Evolutionary conservation across 306 rosid genomes (phyloP).

Genomic region (Quercus suber): DNA sequence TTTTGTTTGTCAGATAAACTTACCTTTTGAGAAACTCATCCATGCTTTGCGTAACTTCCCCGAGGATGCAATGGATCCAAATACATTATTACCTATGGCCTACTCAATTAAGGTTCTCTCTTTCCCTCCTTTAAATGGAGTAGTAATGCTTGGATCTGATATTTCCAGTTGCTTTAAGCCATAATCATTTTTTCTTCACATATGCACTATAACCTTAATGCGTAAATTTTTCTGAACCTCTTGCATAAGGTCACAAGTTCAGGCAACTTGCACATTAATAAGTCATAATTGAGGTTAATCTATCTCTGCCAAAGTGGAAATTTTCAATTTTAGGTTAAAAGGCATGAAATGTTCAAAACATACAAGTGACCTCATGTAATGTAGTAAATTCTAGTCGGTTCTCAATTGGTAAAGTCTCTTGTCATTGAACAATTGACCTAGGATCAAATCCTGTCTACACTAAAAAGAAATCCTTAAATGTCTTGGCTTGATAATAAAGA

Average conservation of each 20-base stretch:
- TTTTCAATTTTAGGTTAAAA: neutral
- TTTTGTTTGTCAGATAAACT: conserved; percentile 53
- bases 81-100: conserved; percentile 78
- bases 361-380: neutral
- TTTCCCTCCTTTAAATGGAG: neutral
- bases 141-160: neutral
- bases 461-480: too few relatives aligned
- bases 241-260: neutral
- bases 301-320: neutral
- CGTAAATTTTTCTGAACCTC: neutral
- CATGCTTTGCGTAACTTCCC: conserved; percentile 95
- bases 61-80: conserved; percentile 87
- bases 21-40: conserved; percentile 96
- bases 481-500: too few relatives aligned
- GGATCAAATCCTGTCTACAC: too few relatives aligned
- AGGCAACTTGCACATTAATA: neutral
- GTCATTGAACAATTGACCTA: too few relatives aligned
- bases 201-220: neutral
- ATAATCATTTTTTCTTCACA: neutral
- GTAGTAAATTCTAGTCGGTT: too few relatives aligned
- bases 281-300: neutral
- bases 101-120: conserved; percentile 81
- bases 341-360: neutral
- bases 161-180: neutral
- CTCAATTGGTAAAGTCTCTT: too few relatives aligned